Conservation (phyloP, 2,329 filamentous ascomycete species). For the Diplodia scrobiculata region DNA sequence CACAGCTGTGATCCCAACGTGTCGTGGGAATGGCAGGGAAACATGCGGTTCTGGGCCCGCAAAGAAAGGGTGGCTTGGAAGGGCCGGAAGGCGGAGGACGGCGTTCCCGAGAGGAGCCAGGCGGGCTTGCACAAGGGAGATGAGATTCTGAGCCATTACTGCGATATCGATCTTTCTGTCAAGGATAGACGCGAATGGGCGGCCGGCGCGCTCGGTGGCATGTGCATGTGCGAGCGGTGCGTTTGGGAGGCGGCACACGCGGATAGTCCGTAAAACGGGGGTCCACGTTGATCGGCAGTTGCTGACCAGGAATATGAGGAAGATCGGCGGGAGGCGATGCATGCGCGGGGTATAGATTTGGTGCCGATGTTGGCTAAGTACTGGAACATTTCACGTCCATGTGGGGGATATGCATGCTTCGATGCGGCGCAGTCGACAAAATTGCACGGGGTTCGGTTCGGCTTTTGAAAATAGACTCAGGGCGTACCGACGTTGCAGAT, state of each 20-base stretch:
- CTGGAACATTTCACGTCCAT: not conserved
- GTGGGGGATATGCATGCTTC: not conserved
- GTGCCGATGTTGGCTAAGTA: not conserved
- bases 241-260: constrained; percentile 59
- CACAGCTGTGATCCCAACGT: constrained; percentile 96
- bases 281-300: not conserved
- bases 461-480: not conserved
- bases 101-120: constrained; percentile 30
- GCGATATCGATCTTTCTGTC: constrained; percentile 77
- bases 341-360: not conserved
- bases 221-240: constrained; percentile 84
- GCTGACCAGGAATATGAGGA: not conserved
- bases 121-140: constrained; percentile 74
- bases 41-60: constrained; percentile 69
- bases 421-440: not conserved
- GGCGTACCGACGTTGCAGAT: too few species aligned
- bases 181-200: constrained; percentile 87
- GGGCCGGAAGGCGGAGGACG: constrained; percentile 28
- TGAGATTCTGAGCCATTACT: constrained; percentile 93
- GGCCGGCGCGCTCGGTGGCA: constrained; percentile 79
- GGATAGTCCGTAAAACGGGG: not conserved
- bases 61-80: constrained; percentile 59
- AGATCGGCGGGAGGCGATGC: not conserved
- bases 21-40: constrained; percentile 86
- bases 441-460: not conserved